phyloP scores from a whole-genome alignment of 2,329 filamentous ascomycete species.

The Scedosporium dehoogii region DNA sequence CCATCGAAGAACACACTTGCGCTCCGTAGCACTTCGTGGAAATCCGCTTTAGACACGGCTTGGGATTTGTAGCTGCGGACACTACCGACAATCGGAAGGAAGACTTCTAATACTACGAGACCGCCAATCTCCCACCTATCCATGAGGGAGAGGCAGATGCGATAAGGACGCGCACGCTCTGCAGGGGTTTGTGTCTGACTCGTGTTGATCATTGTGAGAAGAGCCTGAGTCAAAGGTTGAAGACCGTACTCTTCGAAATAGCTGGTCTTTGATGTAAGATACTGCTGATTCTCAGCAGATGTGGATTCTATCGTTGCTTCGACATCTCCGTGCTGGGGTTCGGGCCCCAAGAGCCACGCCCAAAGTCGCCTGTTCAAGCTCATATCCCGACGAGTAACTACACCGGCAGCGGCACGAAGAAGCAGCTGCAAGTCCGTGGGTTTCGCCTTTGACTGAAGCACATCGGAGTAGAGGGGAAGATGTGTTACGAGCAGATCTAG shows the following conservation, averaged over 20 bases:
- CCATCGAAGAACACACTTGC: constrained; percentile 96
- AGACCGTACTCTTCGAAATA: constrained; percentile 81
- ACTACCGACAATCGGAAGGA: constrained; percentile 74
- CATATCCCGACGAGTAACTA: constrained; percentile 89
- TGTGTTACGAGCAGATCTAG: constrained; percentile 87
- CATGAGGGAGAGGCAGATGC: constrained; percentile 91
- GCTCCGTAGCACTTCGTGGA: constrained; percentile 80
- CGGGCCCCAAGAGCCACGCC: constrained; percentile 89
- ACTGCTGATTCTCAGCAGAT: constrained; percentile 31
- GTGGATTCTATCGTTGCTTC: constrained; percentile 38
- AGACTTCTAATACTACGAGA: constrained; percentile 77
- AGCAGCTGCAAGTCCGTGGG: constrained; percentile 70
- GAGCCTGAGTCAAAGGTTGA: constrained; percentile 59
- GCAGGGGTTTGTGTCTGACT: constrained; percentile 39
- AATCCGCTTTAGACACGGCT: constrained; percentile 57
- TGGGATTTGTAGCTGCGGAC: constrained; percentile 63
- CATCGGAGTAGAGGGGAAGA: constrained; percentile 71
- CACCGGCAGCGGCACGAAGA: constrained; percentile 71
- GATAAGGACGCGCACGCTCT: constrained; percentile 75
- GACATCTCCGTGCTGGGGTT: constrained; percentile 37
- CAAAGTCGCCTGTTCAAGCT: constrained; percentile 90
- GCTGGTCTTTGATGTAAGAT: constrained; percentile 51
- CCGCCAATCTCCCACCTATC: constrained; percentile 96
- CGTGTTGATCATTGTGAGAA: constrained; percentile 65
- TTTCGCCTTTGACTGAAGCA: constrained; percentile 68